Base-by-base conservation (phyloP, 2,329 filamentous ascomycete species). In the Myotisia sp. region DNA sequence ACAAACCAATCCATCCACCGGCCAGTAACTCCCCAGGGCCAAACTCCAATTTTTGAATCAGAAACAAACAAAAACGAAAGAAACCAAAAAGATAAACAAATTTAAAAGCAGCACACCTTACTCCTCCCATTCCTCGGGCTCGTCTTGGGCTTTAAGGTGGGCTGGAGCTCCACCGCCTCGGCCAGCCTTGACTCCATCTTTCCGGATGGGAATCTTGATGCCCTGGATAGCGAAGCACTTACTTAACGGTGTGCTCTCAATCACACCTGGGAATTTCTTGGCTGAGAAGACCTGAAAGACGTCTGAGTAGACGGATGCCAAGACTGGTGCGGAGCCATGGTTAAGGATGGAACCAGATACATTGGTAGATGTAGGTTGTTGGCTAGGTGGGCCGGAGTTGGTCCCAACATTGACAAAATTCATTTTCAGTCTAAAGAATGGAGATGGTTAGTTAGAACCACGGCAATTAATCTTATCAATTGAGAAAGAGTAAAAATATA, bases 241-340 rank as follows among this genome's bases (percentile, higher is more conserved):
- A 67, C 86, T 94, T 12, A 95, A 63, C 3, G 75, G 61, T 0
- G 90, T 98, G 55, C 81, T 92, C 54, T 95, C 87, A 38, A 92
- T 93, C 1, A 98, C 90, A 26, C 90, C 90, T 0, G 90, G 90
- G 57, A 98, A 98, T 51, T 94, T 94, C 68, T 98, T 98, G 30
- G 90, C 90, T 2, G 83, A 92, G 59, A 79, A 95, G 19, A 98
- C 90, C 35, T 84, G 82, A 64, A 98, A 95, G 2, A 76, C 70
- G 3, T 92, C 80, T 30, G 82, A 92, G 59, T 87, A 95, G 47
- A 76, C 78, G 6, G 77, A 79, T 1, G 87, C 85, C 12, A 95
- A 69, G 8, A 94, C 79, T 0, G 82, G 82, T 0, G 82, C 81
- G 42, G 75, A 76, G 37, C 76, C 79, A 23, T 71, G 77, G 54